Percentiles rank a stretch among this genome's conserved stretches.
phyloP scores from a whole-genome alignment of 306 rosid species.

The Rosa lucieae region DNA sequence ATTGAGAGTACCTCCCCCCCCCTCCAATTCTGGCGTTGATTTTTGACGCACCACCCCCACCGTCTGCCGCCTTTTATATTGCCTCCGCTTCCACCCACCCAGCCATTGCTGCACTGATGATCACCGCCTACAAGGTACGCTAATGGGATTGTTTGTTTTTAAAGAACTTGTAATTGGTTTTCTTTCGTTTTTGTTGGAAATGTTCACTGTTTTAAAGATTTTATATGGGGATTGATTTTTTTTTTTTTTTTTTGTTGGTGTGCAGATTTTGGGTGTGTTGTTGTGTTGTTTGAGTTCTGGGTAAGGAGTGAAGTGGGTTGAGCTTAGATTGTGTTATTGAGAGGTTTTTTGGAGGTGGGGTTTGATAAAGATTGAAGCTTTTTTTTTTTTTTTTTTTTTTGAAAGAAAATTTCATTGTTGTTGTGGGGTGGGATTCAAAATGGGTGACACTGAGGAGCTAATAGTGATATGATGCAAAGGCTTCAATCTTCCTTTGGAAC shows the following conservation, averaged over 20 bases:
- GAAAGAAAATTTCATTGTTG: not conserved
- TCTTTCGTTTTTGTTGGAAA: not conserved
- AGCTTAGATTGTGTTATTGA: not conserved
- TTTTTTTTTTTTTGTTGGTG: not conserved
- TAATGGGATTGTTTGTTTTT: not conserved
- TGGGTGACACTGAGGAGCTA: slow-evolving; percentile 76
- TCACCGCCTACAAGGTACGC: not conserved
- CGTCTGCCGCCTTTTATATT: not conserved
- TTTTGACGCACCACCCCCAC: not conserved
- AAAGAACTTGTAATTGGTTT: not conserved
- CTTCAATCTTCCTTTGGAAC: slow-evolving; percentile 69
- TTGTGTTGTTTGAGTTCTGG: slow-evolving; percentile 16
- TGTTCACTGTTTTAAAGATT: not conserved
- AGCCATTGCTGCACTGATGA: not conserved
- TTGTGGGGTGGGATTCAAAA: slow-evolving; percentile 17
- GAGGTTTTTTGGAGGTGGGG: not conserved
- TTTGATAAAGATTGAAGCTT: not conserved
- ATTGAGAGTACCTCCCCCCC: too few species aligned
- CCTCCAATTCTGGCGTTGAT: slow-evolving; percentile 11
- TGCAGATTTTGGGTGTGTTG: slow-evolving; percentile 28
- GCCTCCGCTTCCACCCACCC: too few species aligned
- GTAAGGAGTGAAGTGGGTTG: not conserved
- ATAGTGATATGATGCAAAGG: slow-evolving; percentile 57
- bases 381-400: not conserved
- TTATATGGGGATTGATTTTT: not conserved